Conservation (phyloP, 495 filamentous ascomycete genomes). For the Hapsidospora chrysogenum region DNA sequence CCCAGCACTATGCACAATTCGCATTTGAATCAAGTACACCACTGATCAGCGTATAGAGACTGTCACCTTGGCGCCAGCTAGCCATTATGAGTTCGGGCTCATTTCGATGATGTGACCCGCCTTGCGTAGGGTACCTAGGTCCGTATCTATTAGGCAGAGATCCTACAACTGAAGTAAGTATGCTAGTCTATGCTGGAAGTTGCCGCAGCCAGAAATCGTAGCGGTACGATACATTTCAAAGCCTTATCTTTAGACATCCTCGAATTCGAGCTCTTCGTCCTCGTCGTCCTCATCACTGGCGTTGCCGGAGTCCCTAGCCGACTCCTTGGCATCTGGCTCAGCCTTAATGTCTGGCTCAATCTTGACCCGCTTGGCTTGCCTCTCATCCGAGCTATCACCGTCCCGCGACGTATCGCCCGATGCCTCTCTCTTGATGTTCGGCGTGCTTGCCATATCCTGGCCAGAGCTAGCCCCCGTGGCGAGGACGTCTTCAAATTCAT, state of each 20-base stretch:
- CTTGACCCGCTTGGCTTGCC: constrained; percentile 36
- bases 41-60: too few species aligned
- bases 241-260: constrained; percentile 38
- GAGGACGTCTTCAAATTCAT: constrained; percentile 27
- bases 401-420: constrained; percentile 12
- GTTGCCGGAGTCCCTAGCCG: constrained; percentile 32
- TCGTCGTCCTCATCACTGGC: constrained; percentile 52
- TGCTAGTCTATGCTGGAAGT: too few species aligned
- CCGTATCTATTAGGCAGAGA: too few species aligned
- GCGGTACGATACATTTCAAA: too few species aligned
- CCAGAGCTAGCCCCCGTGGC: constrained; percentile 1
- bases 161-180: too few species aligned
- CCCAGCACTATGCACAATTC: too few species aligned
- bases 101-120: too few species aligned
- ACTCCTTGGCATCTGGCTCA: constrained; percentile 28
- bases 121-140: too few species aligned
- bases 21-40: too few species aligned
- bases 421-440: constrained; percentile 3
- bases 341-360: constrained; percentile 24
- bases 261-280: constrained; percentile 46
- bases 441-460: neutral
- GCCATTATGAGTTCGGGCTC: too few species aligned
- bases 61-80: too few species aligned
- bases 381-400: constrained; percentile 15
- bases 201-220: too few species aligned